These are phyloP conservation scores for Colletotrichum horii DNA, from an alignment of 2,329 filamentous ascomycete species.

Conservation along the genomic window DNA sequence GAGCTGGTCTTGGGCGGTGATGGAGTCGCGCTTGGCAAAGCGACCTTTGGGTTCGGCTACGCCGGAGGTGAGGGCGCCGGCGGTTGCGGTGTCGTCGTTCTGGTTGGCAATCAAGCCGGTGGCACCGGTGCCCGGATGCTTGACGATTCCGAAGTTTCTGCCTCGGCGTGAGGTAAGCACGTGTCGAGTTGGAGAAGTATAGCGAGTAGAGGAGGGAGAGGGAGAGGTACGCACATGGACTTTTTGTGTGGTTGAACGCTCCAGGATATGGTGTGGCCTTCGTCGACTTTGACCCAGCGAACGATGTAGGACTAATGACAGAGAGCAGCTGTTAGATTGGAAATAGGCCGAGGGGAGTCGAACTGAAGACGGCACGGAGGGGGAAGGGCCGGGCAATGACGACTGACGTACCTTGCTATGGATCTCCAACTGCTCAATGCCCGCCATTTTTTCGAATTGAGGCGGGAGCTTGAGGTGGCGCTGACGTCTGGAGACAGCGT, in stretches of 20 bases:
- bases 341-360: background rate
- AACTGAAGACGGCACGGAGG: constrained; percentile 11
- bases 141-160: constrained; percentile 96
- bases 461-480: background rate
- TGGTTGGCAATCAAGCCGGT: constrained; percentile 51
- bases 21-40: constrained; percentile 61
- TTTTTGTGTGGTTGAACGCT: constrained; percentile 98
- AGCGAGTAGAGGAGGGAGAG: background rate
- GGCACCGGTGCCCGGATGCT: constrained; percentile 81
- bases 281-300: constrained; percentile 92
- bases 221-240: constrained; percentile 69
- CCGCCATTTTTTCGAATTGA: constrained; percentile 68
- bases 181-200: background rate
- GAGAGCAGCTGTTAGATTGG: constrained; percentile 12
- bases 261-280: constrained; percentile 94
- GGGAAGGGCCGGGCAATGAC: background rate
- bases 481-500: background rate
- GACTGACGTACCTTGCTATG: constrained; percentile 82
- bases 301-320: constrained; percentile 89
- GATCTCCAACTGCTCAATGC: constrained; percentile 95
- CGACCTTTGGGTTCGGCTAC: constrained; percentile 51
- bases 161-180: constrained; percentile 1
- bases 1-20: constrained; percentile 67
- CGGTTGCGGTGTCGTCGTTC: constrained; percentile 46
- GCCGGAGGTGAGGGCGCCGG: constrained; percentile 52